A percentile compares a stretch with the other conserved stretches of the same genome.
These are phyloP conservation scores for Microbotryomycetes sp. DNA, from an alignment of 1,284 basidiomycete genomes.

Conservation along the genomic window DNA sequence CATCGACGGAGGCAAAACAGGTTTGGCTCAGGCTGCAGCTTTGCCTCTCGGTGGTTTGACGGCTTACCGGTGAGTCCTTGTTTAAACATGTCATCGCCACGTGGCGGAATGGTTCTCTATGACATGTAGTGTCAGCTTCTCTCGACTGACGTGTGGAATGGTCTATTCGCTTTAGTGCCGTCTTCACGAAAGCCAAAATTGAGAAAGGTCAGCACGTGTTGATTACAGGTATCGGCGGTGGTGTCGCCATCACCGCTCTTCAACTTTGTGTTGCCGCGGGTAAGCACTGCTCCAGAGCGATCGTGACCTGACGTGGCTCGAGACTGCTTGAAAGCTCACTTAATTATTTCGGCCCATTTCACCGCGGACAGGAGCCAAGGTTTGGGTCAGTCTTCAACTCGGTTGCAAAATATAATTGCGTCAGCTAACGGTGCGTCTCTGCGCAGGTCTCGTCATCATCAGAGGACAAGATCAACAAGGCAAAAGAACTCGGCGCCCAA, in stretches of 20 bases:
- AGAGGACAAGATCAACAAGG: slow-evolving; percentile 62
- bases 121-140: too few species aligned
- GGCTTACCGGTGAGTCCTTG: slow-evolving; percentile 62
- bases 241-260: slow-evolving; percentile 69
- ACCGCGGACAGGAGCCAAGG: slow-evolving; percentile 55
- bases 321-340: background rate
- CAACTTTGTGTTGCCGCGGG: slow-evolving; percentile 64
- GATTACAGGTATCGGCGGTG: slow-evolving; percentile 62
- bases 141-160: background rate
- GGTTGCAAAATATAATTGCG: too few species aligned
- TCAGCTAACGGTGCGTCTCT: too few species aligned
- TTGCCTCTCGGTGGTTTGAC: slow-evolving; percentile 73
- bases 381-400: slow-evolving; percentile 53
- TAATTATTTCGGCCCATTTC: background rate
- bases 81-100: slow-evolving; percentile 2
- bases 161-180: slow-evolving; percentile 48
- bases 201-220: slow-evolving; percentile 63
- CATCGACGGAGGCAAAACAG: slow-evolving; percentile 49
- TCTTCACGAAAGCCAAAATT: slow-evolving; percentile 61
- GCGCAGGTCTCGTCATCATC: slow-evolving; percentile 56
- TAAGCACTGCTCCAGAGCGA: background rate
- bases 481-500: slow-evolving; percentile 61
- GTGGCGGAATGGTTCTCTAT: background rate
- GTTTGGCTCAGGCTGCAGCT: slow-evolving; percentile 53
- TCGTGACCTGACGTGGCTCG: background rate